A percentile compares a stretch with the other conserved stretches of the same genome.
These are phyloP conservation scores for Lecanicillium sp. DNA, from an alignment of 2,329 filamentous ascomycete species.

Conservation along the genomic window DNA sequence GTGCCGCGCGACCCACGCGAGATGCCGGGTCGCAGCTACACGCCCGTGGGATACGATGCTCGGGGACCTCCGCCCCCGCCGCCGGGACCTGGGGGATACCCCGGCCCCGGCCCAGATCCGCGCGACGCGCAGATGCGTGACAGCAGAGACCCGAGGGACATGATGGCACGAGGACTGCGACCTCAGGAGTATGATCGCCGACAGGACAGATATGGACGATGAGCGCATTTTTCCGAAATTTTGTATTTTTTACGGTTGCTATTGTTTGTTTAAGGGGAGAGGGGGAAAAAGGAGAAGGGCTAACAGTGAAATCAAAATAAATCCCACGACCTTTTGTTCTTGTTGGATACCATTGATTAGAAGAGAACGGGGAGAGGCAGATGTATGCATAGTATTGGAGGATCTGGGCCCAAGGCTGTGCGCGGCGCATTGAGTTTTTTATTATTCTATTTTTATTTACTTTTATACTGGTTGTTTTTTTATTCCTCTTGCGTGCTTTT, in stretches of 20 bases:
- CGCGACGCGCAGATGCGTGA: constrained; percentile 19
- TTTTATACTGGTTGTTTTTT: no score
- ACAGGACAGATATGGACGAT: constrained; percentile 40
- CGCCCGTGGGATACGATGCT: constrained; percentile 38
- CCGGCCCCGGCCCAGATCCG: constrained; percentile 21
- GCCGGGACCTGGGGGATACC: constrained; percentile 21
- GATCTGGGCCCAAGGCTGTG: not conserved
- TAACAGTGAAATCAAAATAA: not conserved
- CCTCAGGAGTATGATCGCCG: constrained; percentile 42
- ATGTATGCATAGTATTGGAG: not conserved
- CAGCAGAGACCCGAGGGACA: constrained; percentile 34
- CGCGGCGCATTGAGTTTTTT: not conserved
- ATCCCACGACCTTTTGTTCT: not conserved
- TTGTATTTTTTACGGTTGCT: not conserved
- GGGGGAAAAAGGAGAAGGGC: not conserved
- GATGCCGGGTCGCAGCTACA: constrained; percentile 39
- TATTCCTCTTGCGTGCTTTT: no score
- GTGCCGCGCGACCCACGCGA: constrained; percentile 37
- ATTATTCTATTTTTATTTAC: not conserved
- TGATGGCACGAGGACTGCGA: constrained; percentile 37
- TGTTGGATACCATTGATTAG: not conserved
- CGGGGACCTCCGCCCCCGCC: constrained; percentile 33
- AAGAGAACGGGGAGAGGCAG: not conserved
- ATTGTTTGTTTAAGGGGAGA: not conserved
- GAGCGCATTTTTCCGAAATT: constrained; percentile 10